Evolutionary conservation across 352 stramenopile species (phyloP), one percentile per base, ranked within the genome.

Genomic region (Aphanomyces euteiches): DNA sequence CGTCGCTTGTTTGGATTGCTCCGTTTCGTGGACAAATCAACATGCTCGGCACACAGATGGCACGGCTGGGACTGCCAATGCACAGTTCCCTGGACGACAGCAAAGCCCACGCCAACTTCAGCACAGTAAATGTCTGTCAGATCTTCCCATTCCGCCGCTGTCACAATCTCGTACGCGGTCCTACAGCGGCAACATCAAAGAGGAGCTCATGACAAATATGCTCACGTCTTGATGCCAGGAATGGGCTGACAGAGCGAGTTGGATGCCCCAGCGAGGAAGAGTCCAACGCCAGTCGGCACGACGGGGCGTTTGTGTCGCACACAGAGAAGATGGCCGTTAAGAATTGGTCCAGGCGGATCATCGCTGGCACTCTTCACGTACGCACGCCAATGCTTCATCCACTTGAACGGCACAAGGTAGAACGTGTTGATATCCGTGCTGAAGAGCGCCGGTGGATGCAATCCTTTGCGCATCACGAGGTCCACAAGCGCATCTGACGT

Each of bases 31-130:
- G 43, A n/a, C 5, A 34, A 12, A 17, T 78, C 75, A 75, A 92
- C 92, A 8, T 82, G 83, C 59, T 90, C 93, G 61, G 91, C 84
- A 74, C 88, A 95, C 10, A 90, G 77, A 38, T 89, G 70, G 68
- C 88, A 95, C 71, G 93, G 83, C 12, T 81, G 80, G 40, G 85
- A 92, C 47, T 80, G 77, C 88, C 88, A 95, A 74, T 93, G 82
- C 71, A 88, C 93, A n/a, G 85, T 84, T 1, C 88, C 88, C 39
- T 83, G 82, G 39, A 86, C 74, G 8, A 95, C 79, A 48, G 92
- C 84, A 60, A 95, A 95, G 1, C 88, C 86, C 2, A 95, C 82
- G 5, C 84, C 78, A 56, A 90, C 92, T 71, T 95, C 88, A 48
- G 83, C 83, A 50, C 83, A 93, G 72, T 92, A 92, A 3, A 79